Evolutionary conservation across 1,139 yeast species (phyloP), one percentile per base, ranked within the genome.

Genomic region (Magnusiomyces tetraspermus): DNA sequence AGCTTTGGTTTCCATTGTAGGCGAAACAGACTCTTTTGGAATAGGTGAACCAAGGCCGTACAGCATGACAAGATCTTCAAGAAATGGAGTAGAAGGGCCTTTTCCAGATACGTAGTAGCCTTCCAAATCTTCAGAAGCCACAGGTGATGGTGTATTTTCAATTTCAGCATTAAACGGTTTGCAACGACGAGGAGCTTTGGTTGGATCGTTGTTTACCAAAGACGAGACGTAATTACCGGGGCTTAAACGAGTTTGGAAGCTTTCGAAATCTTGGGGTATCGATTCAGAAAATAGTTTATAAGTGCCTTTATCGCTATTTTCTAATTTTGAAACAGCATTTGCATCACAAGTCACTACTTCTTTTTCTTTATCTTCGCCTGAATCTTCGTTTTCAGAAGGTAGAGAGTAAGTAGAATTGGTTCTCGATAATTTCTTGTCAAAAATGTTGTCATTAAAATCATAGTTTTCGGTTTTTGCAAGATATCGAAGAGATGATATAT

Each of bases 21-120:
- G 49, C 4, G 49, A 46, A n/a, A 36, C 17, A 15, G 23, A 22
- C n/a, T 46, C 43, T 3, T 37, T 19, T n/a, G 30, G 23, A 23
- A 36, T 36, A n/a, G 49, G 43, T 10, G 42, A 21, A 8, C 43
- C 43, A 2, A 46, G 33, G n/a, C 49, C 49, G 19, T 46, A 46
- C 15, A 36, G 43, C 19, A 46, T 21, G 2, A n/a, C 24, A 2
- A 46, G 49, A 37, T 46, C 49, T 8, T 46, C 43, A 33, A 46
- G 36, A 21, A 23, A 36, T 3, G 49, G 49, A n/a, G 43, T 23
- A 5, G 41, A 17, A 13, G 48, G 49, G 36, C 43, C 49, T 19
- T 26, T 26, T 13, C 49, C 49, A 15, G 28, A 17, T 8, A 36
- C 22, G 17, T 46, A 46, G 31, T 46, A 46, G n/a, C 22, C 26